Percentiles rank a stretch among this genome's conserved stretches.
phyloP scores from a whole-genome alignment of 1,139 yeast genomes.

The Arxiozyma heterogenica region DNA sequence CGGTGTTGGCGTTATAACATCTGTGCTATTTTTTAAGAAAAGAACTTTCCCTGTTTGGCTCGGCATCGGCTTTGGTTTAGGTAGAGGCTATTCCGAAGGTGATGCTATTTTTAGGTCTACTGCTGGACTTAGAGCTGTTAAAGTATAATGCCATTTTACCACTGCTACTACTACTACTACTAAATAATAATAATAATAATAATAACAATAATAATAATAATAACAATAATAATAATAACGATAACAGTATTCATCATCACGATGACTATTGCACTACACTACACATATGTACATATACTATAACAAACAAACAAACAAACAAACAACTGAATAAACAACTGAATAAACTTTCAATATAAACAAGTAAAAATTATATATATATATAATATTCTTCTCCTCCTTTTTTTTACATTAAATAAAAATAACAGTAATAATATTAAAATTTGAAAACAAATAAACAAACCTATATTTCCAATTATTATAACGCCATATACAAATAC shows the following conservation, averaged over 20 bases:
- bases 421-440: no score
- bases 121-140: constrained; percentile 65
- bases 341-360: not conserved
- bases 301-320: not conserved
- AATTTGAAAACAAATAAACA: no score
- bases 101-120: constrained; percentile 87
- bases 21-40: constrained; percentile 85
- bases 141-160: constrained; percentile 38
- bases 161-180: no score
- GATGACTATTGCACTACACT: no score
- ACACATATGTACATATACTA: not conserved
- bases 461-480: no score
- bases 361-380: not conserved
- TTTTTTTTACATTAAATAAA: no score
- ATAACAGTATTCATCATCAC: not conserved
- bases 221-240: not conserved
- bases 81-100: constrained; percentile 96
- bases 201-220: not conserved
- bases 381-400: not conserved
- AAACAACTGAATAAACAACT: not conserved
- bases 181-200: no score
- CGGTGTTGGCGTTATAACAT: constrained; percentile 91
- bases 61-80: constrained; percentile 92
- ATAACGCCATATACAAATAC: not conserved
- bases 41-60: constrained; percentile 96